Percentiles rank a stretch among this genome's conserved stretches.
These are phyloP conservation scores for Aspergillus cejpii DNA, from an alignment of 2,329 filamentous ascomycete species.

Conservation along the genomic window DNA sequence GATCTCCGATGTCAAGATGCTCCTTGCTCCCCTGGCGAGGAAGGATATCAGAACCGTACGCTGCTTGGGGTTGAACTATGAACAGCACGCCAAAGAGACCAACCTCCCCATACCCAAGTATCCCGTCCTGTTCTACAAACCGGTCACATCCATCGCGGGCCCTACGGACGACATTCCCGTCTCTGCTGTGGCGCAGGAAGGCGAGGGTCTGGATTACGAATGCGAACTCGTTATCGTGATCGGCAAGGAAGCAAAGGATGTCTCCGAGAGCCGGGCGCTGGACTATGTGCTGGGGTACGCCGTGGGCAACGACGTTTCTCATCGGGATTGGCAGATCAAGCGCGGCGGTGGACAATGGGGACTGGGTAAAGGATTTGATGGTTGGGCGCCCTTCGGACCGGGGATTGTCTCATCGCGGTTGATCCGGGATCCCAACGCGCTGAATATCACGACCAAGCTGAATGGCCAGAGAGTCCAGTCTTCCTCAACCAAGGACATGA, in stretches of 20 bases:
- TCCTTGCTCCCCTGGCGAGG: slow-evolving; percentile 59
- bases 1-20: slow-evolving; percentile 45
- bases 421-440: slow-evolving; percentile 37
- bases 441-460: slow-evolving; percentile 42
- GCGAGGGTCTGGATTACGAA: slow-evolving; percentile 67
- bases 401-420: slow-evolving; percentile 57
- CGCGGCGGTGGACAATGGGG: slow-evolving; percentile 64
- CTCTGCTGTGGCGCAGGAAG: slow-evolving; percentile 57
- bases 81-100: slow-evolving; percentile 63
- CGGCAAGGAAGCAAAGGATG: slow-evolving; percentile 58
- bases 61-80: slow-evolving; percentile 66
- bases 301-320: slow-evolving; percentile 72
- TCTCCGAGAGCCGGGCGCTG: slow-evolving; percentile 60
- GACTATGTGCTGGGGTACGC: slow-evolving; percentile 68
- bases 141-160: slow-evolving; percentile 58
- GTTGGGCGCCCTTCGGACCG: slow-evolving; percentile 67
- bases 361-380: slow-evolving; percentile 67
- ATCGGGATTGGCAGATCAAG: slow-evolving; percentile 68
- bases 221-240: slow-evolving; percentile 71
- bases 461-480: slow-evolving; percentile 47
- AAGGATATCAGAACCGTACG: slow-evolving; percentile 61
- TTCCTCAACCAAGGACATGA: slow-evolving; percentile 45
- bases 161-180: slow-evolving; percentile 62
- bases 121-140: slow-evolving; percentile 70
- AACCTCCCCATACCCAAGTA: slow-evolving; percentile 63